A percentile compares a stretch with the other conserved stretches of the same genome.
phyloP scores from a whole-genome alignment of 495 filamentous ascomycete species.

The Oleoguttula mirabilis region DNA sequence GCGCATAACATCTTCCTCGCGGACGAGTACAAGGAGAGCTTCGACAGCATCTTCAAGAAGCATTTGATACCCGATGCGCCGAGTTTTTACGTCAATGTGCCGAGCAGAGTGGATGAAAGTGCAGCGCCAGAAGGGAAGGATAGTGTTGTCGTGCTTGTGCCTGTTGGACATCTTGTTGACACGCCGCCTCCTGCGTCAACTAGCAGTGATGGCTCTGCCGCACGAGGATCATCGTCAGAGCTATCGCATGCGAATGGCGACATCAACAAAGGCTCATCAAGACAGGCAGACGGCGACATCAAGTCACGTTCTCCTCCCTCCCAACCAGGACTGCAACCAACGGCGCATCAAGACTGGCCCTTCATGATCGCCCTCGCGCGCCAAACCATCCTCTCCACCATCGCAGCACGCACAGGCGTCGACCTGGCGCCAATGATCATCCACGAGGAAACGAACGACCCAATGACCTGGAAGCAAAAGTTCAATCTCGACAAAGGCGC shows the following conservation, averaged over 20 bases:
- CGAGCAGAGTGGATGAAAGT: conserved; percentile 48
- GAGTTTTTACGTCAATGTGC: conserved; percentile 64
- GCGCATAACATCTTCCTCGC: conserved; percentile 67
- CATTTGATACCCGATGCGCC: conserved; percentile 51
- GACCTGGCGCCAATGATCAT: conserved; percentile 36
- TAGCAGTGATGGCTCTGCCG: neutral
- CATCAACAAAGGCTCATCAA: conserved; percentile 12
- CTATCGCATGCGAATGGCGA: conserved; percentile 24
- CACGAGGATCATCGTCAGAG: neutral
- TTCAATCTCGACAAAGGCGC: conserved; percentile 63
- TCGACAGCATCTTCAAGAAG: conserved; percentile 57
- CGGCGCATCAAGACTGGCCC: conserved; percentile 43
- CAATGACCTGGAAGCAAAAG: conserved; percentile 43
- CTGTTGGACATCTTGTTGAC: conserved; percentile 48
- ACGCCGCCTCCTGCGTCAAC: neutral
- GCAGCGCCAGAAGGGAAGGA: conserved; percentile 54
- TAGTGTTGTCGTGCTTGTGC: conserved; percentile 51
- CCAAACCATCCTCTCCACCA: conserved; percentile 40
- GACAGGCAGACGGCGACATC: neutral
- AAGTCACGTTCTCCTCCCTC: conserved; percentile 2
- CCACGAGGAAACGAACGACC: conserved; percentile 51
- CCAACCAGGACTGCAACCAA: conserved; percentile 8
- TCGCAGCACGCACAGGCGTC: conserved; percentile 42
- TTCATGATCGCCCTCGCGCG: conserved; percentile 41
- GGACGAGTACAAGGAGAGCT: conserved; percentile 52